Evolutionary conservation across 148 eudicot genomes (phyloP), one percentile per base, ranked within the genome.

Genomic region (Agrostemma githago): DNA sequence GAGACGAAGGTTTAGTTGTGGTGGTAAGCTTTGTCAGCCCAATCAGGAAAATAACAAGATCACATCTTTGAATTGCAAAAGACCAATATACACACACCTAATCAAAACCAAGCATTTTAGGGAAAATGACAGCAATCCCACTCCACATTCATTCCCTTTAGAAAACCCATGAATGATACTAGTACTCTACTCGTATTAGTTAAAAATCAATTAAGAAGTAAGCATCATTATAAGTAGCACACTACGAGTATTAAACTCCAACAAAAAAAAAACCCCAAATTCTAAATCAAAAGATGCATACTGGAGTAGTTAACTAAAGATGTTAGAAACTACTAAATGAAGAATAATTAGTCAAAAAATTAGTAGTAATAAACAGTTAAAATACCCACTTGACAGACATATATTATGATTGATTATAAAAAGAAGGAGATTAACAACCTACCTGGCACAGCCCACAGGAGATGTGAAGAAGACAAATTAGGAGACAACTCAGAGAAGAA

Each of bases 251-350:
- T 48, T 11, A 20, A 71, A 71, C 19, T 41, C 11, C 38, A 67
- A 8, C 34, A 20, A 60, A 67, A 67, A 67, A 63, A 71, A 71
- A 71, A 17, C 63, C 63, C 60, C 42, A 26, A 16, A 71, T 16
- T 5, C 17, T 48, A 54, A n/a, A 20, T 37, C 63, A 16, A 38
- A 57, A 56, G 11, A 56, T 57, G 16, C 42, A 71, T 34, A 17
- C 8, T 59, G 4, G 60, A 39, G 16, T 6, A 11, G 9, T 68
- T 3, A 48, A 51, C 3, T 4, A 11, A 17, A 4, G 53, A 11
- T 10, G 4, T 43, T 46, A n/a, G 54, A 12, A 11, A 48, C 4
- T 17, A 3, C 19, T 9, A 17, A 21, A 20, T 60, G 6, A 17
- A 60, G 26, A n/a, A 17, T 21, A 60, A 60, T 48, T 6, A 20